Conservation (phyloP, 495 filamentous ascomycete species). For the Sabuloglossum arenarium region DNA sequence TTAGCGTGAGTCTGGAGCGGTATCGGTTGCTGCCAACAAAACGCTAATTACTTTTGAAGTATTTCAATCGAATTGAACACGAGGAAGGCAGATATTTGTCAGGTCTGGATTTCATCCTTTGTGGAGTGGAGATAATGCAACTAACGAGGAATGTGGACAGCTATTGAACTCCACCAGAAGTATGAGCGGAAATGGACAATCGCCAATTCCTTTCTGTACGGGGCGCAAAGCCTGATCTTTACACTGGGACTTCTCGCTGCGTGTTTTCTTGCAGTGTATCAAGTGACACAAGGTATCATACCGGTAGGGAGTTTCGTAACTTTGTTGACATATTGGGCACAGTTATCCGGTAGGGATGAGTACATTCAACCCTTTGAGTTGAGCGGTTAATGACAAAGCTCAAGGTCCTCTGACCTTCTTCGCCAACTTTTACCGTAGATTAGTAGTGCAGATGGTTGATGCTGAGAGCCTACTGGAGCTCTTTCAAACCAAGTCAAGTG, state of each 20-base stretch:
- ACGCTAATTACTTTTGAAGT: slow-evolving; percentile 8
- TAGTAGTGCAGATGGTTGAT: slow-evolving; percentile 34
- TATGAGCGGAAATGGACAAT: slow-evolving; percentile 12
- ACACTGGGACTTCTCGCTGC: slow-evolving; percentile 39
- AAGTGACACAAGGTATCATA: slow-evolving; percentile 32
- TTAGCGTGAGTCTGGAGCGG: slow-evolving; percentile 11
- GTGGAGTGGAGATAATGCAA: neutral
- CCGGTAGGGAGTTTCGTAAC: slow-evolving; percentile 50
- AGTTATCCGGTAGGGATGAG: slow-evolving; percentile 20
- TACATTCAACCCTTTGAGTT: neutral
- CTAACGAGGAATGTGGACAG: slow-evolving; percentile 5
- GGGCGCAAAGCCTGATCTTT: slow-evolving; percentile 36
- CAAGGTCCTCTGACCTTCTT: slow-evolving; percentile 41
- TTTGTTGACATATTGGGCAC: slow-evolving; percentile 49
- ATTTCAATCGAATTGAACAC: slow-evolving; percentile 50
- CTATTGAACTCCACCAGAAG: slow-evolving; percentile 13
- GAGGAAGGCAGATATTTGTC: slow-evolving; percentile 38
- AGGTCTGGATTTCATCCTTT: slow-evolving; percentile 11
- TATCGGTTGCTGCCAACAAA: neutral
- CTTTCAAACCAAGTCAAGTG: slow-evolving; percentile 41
- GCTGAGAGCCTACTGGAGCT: slow-evolving; percentile 53
- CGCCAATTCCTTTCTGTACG: slow-evolving; percentile 12
- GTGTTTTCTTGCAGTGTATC: slow-evolving; percentile 45
- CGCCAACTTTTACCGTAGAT: slow-evolving; percentile 14
- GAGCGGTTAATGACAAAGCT: slow-evolving; percentile 6